Conservation (phyloP, 352 stramenopile species). For the Phytophthora foliorum region DNA sequence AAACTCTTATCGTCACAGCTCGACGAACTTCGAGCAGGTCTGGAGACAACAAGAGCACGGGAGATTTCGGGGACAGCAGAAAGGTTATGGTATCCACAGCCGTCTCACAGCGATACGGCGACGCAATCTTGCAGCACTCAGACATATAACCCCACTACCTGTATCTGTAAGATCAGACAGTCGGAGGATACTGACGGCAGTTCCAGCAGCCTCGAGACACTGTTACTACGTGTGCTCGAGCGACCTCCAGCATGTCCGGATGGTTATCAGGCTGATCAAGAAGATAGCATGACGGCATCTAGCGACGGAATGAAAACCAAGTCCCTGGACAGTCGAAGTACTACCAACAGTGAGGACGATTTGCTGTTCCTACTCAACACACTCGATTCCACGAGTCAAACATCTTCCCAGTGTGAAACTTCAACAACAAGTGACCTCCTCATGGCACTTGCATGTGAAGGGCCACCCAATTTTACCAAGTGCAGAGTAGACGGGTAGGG, state of each 20-base stretch:
- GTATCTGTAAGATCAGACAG: slow-evolving; percentile 2
- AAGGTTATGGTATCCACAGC: slow-evolving; percentile 22
- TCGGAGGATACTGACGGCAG: slow-evolving; percentile 25
- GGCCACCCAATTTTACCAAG: slow-evolving; percentile 28
- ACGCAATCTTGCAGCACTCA: not conserved
- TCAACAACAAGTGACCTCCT: not conserved
- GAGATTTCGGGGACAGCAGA: not conserved
- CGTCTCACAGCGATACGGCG: not conserved
- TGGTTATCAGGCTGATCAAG: slow-evolving; percentile 31
- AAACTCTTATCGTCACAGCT: slow-evolving; percentile 57
- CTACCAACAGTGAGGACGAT: slow-evolving; percentile 26
- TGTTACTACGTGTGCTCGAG: slow-evolving; percentile 35
- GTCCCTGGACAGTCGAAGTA: slow-evolving; percentile 19
- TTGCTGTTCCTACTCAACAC: slow-evolving; percentile 26
- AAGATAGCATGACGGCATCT: slow-evolving; percentile 21
- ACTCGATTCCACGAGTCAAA: slow-evolving; percentile 18
- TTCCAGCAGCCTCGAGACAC: slow-evolving; percentile 45
- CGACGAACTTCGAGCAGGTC: slow-evolving; percentile 40
- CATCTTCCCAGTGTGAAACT: not conserved
- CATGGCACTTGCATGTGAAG: not conserved
- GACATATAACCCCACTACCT: not conserved
- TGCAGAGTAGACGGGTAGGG: not conserved
- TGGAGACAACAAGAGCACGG: slow-evolving; percentile 17
- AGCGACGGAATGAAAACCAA: slow-evolving; percentile 8
- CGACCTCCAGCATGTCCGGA: slow-evolving; percentile 11